Evolutionary conservation across 768 basidiomycete species (phyloP).

Genomic region (Agaricus blazei): DNA sequence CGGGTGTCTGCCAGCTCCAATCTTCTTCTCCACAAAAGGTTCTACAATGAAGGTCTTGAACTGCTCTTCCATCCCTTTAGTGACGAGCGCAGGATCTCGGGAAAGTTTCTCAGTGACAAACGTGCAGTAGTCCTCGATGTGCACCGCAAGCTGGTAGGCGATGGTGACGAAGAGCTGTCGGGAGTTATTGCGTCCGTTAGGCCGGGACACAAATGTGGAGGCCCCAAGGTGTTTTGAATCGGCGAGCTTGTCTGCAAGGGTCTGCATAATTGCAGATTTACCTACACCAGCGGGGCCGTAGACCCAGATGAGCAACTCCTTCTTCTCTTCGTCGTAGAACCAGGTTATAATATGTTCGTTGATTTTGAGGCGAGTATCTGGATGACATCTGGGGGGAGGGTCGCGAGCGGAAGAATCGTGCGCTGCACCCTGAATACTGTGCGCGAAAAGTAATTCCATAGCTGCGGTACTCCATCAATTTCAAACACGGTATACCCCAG

Average conservation of each 20-base stretch:
- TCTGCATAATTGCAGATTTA: slow-evolving; percentile 6
- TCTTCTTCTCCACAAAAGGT: background rate
- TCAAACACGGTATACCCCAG: background rate
- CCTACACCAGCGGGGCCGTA: slow-evolving; percentile 9
- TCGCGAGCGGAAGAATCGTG: background rate
- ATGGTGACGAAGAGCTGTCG: background rate
- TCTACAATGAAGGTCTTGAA: background rate
- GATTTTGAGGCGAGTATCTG: background rate
- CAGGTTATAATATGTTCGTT: background rate
- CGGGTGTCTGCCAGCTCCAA: background rate
- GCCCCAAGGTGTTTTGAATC: background rate
- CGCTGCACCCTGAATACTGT: background rate
- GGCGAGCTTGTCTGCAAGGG: background rate
- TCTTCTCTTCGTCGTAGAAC: background rate
- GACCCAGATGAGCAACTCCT: background rate
- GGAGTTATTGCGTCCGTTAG: background rate
- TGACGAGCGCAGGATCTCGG: background rate
- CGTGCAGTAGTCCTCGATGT: background rate
- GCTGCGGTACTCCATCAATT: background rate
- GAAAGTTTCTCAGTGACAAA: background rate
- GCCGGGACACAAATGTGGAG: slow-evolving; percentile 2
- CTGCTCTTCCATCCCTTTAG: background rate
- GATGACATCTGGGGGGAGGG: background rate
- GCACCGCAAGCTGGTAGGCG: background rate
- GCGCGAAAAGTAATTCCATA: background rate